Conservation (phyloP, 208 protist species). For the Kentomonas sorsogonicus region DNA sequence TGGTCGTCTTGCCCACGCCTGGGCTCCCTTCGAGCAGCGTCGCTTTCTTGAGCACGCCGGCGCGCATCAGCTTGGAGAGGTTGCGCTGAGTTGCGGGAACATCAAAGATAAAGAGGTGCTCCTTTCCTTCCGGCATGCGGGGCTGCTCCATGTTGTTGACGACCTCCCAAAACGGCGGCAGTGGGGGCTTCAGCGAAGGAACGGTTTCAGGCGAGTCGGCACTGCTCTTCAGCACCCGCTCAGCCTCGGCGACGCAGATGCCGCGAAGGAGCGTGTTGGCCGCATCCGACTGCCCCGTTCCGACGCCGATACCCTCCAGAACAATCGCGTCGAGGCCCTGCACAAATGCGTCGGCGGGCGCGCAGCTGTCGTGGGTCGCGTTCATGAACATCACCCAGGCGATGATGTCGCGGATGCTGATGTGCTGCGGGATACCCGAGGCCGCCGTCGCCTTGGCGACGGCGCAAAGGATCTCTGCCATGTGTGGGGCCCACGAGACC, state of each 20-base stretch:
- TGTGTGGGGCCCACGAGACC: constrained; percentile 54
- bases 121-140: constrained; percentile 53
- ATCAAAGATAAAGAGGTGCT: constrained; percentile 89
- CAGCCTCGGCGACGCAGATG: neutral
- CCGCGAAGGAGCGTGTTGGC: constrained; percentile 17
- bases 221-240: constrained; percentile 18
- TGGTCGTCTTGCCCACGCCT: constrained; percentile 98
- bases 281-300: constrained; percentile 63
- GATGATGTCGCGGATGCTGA: constrained; percentile 95
- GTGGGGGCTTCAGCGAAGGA: no score
- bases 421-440: constrained; percentile 54
- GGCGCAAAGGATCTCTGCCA: constrained; percentile 72
- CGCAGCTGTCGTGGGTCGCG: constrained; percentile 55
- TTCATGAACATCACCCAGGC: constrained; percentile 96
- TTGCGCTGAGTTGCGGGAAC: constrained; percentile 96
- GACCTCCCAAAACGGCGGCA: constrained; percentile 75
- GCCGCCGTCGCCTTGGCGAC: constrained; percentile 30
- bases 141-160: constrained; percentile 75
- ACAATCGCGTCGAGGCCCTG: constrained; percentile 96
- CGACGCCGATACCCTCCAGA: constrained; percentile 94
- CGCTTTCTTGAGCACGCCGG: constrained; percentile 88
- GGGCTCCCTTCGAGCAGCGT: constrained; percentile 98
- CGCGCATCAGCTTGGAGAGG: constrained; percentile 94
- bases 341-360: constrained; percentile 80
- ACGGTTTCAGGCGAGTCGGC: no score